Base-by-base conservation (phyloP, 1,284 basidiomycete genomes). In the Fomitopsis palustris region DNA sequence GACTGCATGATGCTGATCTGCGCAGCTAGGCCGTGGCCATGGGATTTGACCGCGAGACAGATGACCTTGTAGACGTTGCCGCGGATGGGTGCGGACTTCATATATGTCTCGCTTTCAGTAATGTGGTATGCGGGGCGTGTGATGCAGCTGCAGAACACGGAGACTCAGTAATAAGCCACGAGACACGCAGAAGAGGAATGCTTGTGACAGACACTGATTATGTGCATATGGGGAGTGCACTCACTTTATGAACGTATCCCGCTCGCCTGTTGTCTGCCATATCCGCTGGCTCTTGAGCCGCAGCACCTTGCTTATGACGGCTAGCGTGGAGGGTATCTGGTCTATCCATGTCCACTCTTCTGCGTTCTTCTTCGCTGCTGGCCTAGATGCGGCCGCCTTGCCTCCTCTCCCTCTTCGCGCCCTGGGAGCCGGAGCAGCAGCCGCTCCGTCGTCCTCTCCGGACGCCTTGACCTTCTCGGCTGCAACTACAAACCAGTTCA, bases 1-100 rank as follows among this genome's bases (percentile, higher is more conserved):
- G 86, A 87, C 72, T 98, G 95, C 74, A 96, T 90, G 73, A 99
- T 93, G 62, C 85, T 86, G 57, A 93, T 96, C 69, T 97, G 95
- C 0, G 92, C 92, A 51, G 87, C 86, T 60, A 91, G 86, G 1
- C 85, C 82, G 66, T 98, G 96, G 1, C 84, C 87, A 65, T 98
- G 95, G 64, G 90, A 86, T 70, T 98, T 98, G 64, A 98, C 94
- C 0, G 95, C 91, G 53, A 92, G 78, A 73, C 95, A 97, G 62
- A 98, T 88, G 65, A 96, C 87, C 69, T 93, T 93, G 81, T 92
- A 95, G 25, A 94, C 84, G 27, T 85, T 87, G 53, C 85, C 74
- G 64, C 84, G 87, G 74, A 95, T 90, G 16, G 84, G 80, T 41
- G 82, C 75, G 10, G 75, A 75, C 73, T 98, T 98, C 87, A 98